Conservation (phyloP, 2,329 filamentous ascomycete species). For the Tolypocladium amazonense region DNA sequence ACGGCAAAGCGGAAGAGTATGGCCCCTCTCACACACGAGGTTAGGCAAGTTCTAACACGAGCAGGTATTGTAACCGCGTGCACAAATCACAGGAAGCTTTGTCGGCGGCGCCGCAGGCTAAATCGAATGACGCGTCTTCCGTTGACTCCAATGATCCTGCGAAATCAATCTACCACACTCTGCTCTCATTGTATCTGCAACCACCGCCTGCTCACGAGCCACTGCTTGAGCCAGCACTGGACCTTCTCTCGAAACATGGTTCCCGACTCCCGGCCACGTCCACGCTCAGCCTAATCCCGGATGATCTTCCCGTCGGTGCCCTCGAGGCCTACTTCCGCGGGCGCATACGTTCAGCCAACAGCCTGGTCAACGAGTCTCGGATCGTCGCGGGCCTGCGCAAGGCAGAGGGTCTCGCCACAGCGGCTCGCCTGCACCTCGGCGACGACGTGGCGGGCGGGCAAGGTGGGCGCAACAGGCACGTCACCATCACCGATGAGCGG, state of each 20-base stretch:
- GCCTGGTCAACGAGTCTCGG: constrained; percentile 66
- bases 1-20: constrained; percentile 84
- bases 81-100: constrained; percentile 50
- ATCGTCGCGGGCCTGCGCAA: constrained; percentile 69
- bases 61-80: constrained; percentile 78
- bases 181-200: constrained; percentile 80
- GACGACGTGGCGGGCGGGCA: constrained; percentile 45
- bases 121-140: constrained; percentile 19
- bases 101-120: constrained; percentile 21
- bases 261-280: constrained; percentile 81
- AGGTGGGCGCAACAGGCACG: constrained; percentile 49
- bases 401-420: constrained; percentile 67
- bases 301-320: constrained; percentile 64
- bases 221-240: constrained; percentile 69
- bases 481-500: constrained; percentile 76
- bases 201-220: constrained; percentile 64
- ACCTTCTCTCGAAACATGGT: constrained; percentile 84
- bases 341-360: constrained; percentile 78
- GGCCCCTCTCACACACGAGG: constrained; percentile 16
- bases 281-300: constrained; percentile 77
- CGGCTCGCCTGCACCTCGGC: constrained; percentile 64
- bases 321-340: constrained; percentile 88
- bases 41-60: constrained; percentile 9
- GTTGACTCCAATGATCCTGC: constrained; percentile 37
- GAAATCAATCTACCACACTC: constrained; percentile 81